These are phyloP conservation scores for Cinchona pubescens DNA, from an alignment of 257 asterid species.

Conservation along the genomic window DNA sequence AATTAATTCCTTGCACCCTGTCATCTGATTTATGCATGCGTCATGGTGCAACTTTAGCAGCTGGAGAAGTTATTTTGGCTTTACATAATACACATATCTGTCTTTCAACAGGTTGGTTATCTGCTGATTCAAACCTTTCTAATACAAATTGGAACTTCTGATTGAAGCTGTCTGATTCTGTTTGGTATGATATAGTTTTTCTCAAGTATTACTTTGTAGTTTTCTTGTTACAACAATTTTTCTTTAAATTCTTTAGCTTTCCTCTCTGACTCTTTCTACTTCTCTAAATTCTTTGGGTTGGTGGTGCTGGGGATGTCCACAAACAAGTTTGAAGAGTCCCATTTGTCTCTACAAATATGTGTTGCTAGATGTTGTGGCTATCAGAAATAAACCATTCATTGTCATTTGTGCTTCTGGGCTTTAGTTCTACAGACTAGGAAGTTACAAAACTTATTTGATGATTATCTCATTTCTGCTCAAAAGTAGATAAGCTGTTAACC, in stretches of 20 bases:
- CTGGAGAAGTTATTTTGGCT: constrained; percentile 84
- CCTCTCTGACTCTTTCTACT: neutral
- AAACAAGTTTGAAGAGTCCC: too few relatives aligned
- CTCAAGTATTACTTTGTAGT: neutral
- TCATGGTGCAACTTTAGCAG: constrained; percentile 92
- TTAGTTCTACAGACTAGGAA: neutral
- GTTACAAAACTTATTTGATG: neutral
- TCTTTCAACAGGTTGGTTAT: constrained; percentile 64
- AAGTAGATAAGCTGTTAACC: neutral
- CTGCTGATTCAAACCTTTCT: constrained; percentile 14
- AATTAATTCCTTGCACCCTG: constrained; percentile 76
- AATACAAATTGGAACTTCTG: neutral
- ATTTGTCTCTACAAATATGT: neutral
- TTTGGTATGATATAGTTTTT: neutral
- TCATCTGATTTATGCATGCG: constrained; percentile 96
- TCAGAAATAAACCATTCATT: neutral
- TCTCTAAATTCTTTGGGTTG: too few relatives aligned
- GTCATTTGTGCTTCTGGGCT: neutral
- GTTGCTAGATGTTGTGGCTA: neutral
- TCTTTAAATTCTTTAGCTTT: neutral
- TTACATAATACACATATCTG: constrained; percentile 48
- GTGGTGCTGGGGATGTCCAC: too few relatives aligned
- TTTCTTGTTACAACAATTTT: neutral
- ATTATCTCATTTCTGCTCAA: neutral
- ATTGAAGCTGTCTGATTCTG: neutral